Base-by-base conservation (phyloP, 148 eudicot genomes). In the Nyssa sinensis region DNA sequence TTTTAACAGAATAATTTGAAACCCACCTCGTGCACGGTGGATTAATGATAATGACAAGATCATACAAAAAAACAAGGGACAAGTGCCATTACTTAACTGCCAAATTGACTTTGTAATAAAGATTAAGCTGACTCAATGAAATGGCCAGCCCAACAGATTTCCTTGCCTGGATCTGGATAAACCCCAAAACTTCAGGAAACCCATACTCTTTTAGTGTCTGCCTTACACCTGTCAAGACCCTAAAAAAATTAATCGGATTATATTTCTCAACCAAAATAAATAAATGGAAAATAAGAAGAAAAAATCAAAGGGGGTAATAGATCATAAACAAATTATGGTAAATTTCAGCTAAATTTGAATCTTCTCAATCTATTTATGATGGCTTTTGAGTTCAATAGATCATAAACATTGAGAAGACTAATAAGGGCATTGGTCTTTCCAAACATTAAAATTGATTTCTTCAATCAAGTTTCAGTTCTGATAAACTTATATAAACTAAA, bases 401-500 rank as follows among this genome's bases (percentile, higher is more conserved):
- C 34, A 21, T 7, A 21, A 69, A 21, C 12, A 25, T 51, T 10
- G 62, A 53, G 39, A 69, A 51, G 39, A 53, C 7, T 29, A 28
- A 30, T 16, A 30, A n/a, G n/a, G n/a, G 58, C 29, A 25, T 1
- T 17, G 12, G 12, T 67, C 33, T 58, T 44, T 67, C 28, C 39
- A 27, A 67, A 7, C 28, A 44, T 53, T 69, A 9, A 17, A 69
- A 69, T 21, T 53, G 35, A 23, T 51, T 19, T 69, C 25, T 51
- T 69, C 28, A 33, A 55, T 29, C 62, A 30, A 31, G 37, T 69
- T n/a, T 62, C 51, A 33, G 41, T 69, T 59, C 24, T 30, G 72
- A 53, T 27, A 58, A n/a, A 28, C 49, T n/a, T 32, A 71, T 24
- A 58, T 35, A 17, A 59, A 35, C 53, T 25, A 27, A 25, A 34